Base-by-base conservation (phyloP, 1,284 basidiomycete species). In the Xanthoconium separans region DNA sequence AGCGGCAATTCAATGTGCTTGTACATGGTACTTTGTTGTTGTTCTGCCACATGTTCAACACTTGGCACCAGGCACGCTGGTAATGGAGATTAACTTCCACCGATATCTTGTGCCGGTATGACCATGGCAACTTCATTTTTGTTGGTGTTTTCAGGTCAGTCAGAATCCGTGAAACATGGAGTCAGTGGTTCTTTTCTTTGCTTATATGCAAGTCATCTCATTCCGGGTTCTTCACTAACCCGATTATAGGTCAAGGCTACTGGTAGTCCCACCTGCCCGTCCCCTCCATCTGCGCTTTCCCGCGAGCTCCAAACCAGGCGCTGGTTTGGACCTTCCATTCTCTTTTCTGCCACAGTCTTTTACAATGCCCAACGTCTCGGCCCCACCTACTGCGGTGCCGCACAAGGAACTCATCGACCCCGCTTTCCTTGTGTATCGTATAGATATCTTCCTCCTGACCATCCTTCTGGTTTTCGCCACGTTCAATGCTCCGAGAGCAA, bases 401-500 rank as follows among this genome's bases (percentile, higher is more conserved):
- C 6, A 48, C 40, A 5, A 12, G 7, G 4, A 15, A 2, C 27
- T 16, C 46, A 37, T 51, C 24, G n/a, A 57, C 16, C n/a, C 61
- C 18, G 11, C 42, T 33, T 47, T 51, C 30, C 59, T 82, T 40
- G 71, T 78, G 36, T 74, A 69, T 54, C 73, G 75, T 55, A 59
- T 80, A 44, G 69, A 77, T 65, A 65, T 83, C 43, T 69, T 81
- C 56, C 62, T 83, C 49, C 56, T 79, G 50, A 67, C 68, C 27
- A 47, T 77, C 47, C 58, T 78, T 34, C 71, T 69, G 2, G 46
- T 75, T 33, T 66, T 77, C 44, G 69, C 77, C 45, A 54, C 78
- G 5, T 64, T 76, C 42, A 71, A 75, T 13, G 61, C 79, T 10
- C 83, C 82, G 6, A 75, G 80, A 44, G 73, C 72, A n/a, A 61